Conservation (phyloP, 306 rosid genomes). For the Quercus engelmannii region DNA sequence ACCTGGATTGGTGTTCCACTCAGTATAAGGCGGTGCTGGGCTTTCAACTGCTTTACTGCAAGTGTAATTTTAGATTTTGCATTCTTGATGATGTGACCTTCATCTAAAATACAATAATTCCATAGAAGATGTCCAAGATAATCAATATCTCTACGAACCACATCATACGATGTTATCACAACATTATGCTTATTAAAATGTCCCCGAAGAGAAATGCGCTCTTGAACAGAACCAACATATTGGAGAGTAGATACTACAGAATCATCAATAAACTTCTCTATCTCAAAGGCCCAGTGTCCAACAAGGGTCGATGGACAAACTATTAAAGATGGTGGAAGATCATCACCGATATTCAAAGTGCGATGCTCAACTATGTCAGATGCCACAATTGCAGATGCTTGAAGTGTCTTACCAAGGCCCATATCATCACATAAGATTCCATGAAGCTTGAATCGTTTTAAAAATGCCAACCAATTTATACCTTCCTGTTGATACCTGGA, state of each 20-base stretch:
- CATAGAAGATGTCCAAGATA: constrained; percentile 64
- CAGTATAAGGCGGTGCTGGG: constrained; percentile 87
- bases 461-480: constrained; percentile 92
- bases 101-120: constrained; percentile 94
- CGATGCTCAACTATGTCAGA: constrained; percentile 75
- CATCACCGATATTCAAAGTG: constrained; percentile 32
- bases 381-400: constrained; percentile 94
- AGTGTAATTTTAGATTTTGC: constrained; percentile 89
- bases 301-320: constrained; percentile 97
- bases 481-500: constrained; percentile 98
- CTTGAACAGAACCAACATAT: constrained; percentile 88
- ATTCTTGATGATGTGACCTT: constrained; percentile 94
- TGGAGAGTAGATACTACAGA: constrained; percentile 84
- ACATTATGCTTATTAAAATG: constrained; percentile 72
- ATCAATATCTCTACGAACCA: constrained; percentile 89
- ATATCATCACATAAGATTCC: constrained; percentile 99
- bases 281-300: constrained; percentile 98
- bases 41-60: constrained; percentile 90
- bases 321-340: constrained; percentile 71
- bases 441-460: constrained; percentile 99
- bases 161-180: constrained; percentile 89
- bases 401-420: constrained; percentile 99
- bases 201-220: constrained; percentile 62
- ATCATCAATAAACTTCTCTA: constrained; percentile 82
- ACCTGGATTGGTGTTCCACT: constrained; percentile 99